phyloP scores from a whole-genome alignment of 257 asterid genomes.

The Scutellaria baicalensis region DNA sequence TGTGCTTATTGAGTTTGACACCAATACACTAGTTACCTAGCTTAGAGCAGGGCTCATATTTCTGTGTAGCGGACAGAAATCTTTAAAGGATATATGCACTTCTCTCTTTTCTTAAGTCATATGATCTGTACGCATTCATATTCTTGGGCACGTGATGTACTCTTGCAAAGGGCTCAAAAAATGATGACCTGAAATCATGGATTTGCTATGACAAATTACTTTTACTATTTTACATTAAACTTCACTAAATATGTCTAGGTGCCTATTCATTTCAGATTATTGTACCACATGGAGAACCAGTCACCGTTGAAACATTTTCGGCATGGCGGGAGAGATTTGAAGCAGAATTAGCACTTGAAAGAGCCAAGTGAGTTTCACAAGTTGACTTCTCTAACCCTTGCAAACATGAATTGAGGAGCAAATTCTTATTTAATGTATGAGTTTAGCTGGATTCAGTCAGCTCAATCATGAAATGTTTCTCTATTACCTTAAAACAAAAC shows the following conservation, averaged over 20 bases:
- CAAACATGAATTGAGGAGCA: constrained; percentile 4
- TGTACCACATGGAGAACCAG: constrained; percentile 97
- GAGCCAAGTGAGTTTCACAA: constrained; percentile 79
- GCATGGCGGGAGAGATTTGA: constrained; percentile 99
- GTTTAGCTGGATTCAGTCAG: neutral
- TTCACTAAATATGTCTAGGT: constrained; percentile 16
- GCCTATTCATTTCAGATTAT: constrained; percentile 54
- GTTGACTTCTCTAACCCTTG: constrained; percentile 4
- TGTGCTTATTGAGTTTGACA: neutral
- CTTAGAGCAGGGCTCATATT: neutral
- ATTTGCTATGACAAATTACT: neutral
- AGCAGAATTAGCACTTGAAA: constrained; percentile 97
- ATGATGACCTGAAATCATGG: neutral
- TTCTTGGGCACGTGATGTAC: neutral
- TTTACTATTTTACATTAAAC: neutral
- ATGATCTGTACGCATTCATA: neutral
- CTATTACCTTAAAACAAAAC: neutral
- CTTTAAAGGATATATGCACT: neutral
- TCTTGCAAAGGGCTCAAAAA: neutral
- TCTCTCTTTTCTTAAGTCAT: neutral
- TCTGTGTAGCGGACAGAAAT: neutral
- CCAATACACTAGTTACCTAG: neutral
- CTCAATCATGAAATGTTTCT: neutral
- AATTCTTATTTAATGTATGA: neutral
- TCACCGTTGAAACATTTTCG: constrained; percentile 81